Percentiles rank a stretch among this genome's conserved stretches.
Conservation (phyloP, 352 stramenopile species). For the Aphanomyces invadans region DNA sequence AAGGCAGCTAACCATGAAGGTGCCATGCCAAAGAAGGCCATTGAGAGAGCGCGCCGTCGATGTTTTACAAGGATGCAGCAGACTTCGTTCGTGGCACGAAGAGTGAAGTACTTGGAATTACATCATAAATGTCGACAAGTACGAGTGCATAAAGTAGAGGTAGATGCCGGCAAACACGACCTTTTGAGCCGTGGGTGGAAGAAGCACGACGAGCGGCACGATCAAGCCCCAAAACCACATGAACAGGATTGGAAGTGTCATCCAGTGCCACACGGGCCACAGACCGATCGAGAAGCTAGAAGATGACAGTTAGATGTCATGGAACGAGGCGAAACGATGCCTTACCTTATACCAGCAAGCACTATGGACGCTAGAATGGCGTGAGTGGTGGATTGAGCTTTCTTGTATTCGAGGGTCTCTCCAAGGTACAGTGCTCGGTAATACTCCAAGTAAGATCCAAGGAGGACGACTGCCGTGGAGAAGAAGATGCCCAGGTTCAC, state of each 20-base stretch:
- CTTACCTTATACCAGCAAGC: constrained; percentile 48
- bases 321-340: not conserved
- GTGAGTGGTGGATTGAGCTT: constrained; percentile 53
- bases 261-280: constrained; percentile 67
- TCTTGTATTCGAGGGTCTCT: constrained; percentile 58
- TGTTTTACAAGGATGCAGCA: no score
- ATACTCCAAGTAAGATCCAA: constrained; percentile 64
- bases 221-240: constrained; percentile 79
- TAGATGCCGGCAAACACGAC: constrained; percentile 52
- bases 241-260: constrained; percentile 68
- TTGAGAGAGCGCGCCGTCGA: no score
- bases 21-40: no score
- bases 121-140: constrained; percentile 34
- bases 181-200: constrained; percentile 50
- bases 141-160: constrained; percentile 71
- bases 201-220: constrained; percentile 54
- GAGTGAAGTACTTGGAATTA: no score
- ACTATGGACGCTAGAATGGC: constrained; percentile 55
- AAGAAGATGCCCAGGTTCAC: constrained; percentile 48
- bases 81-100: no score
- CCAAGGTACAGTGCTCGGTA: constrained; percentile 50
- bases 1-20: no score
- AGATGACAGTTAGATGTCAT: not conserved
- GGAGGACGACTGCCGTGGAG: constrained; percentile 44
- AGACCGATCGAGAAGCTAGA: constrained; percentile 57